A percentile compares a stretch with the other conserved stretches of the same genome.
Conservation (phyloP, 768 basidiomycete genomes). For the Tylopilus felleus region DNA sequence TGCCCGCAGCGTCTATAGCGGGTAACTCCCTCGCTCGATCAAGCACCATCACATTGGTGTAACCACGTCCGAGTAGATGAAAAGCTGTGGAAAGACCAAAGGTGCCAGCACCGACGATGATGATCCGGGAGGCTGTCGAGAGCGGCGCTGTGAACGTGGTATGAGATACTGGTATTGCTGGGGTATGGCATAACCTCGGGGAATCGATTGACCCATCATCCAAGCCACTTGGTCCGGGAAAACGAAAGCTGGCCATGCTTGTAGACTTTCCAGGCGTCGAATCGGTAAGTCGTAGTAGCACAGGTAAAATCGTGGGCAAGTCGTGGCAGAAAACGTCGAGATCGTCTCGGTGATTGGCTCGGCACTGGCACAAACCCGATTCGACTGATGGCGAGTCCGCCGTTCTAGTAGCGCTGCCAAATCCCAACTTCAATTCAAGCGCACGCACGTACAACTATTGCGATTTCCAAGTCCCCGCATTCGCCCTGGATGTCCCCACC, state of each 20-base stretch:
- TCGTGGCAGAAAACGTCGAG: no score
- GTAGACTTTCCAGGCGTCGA: no score
- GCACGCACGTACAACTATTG: no score
- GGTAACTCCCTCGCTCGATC: constrained; percentile 70
- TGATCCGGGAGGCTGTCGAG: constrained; percentile 17
- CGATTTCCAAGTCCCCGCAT: no score
- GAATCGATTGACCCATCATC: background rate
- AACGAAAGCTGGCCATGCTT: background rate
- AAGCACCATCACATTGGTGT: constrained; percentile 66
- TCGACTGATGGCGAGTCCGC: no score
- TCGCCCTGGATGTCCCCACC: background rate
- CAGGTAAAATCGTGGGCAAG: no score
- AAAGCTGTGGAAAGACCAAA: constrained; percentile 88
- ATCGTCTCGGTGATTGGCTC: no score
- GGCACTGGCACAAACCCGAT: no score
- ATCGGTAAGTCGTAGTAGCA: no score
- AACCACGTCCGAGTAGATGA: constrained; percentile 70
- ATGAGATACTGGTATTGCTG: background rate
- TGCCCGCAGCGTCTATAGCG: constrained; percentile 77
- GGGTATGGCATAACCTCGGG: background rate
- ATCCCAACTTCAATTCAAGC: no score
- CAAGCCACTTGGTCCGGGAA: background rate
- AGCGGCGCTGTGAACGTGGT: background rate
- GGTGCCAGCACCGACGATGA: constrained; percentile 80
- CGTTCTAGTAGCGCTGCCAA: no score